phyloP scores from a whole-genome alignment of 2,329 filamentous ascomycete genomes.

The Aaosphaeria arxii region DNA sequence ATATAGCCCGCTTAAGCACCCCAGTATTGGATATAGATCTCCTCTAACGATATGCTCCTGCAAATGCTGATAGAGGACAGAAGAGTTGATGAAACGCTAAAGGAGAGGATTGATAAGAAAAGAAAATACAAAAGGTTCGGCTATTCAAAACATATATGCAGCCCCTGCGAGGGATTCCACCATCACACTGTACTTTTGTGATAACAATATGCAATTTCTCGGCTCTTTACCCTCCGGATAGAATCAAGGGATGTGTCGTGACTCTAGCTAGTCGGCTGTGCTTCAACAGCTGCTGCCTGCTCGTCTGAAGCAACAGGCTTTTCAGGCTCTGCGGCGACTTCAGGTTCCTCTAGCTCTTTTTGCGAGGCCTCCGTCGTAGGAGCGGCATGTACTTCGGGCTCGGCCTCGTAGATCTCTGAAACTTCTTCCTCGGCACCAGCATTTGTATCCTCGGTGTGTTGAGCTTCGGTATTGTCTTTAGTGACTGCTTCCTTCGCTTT shows the following conservation, averaged over 20 bases:
- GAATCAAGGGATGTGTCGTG: too few species aligned
- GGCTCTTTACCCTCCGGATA: too few species aligned
- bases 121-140: neutral
- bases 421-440: neutral
- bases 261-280: neutral
- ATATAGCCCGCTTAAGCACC: too few species aligned
- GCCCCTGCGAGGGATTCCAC: too few species aligned
- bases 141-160: too few species aligned
- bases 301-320: neutral
- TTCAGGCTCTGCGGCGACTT: neutral
- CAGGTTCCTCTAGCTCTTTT: too few species aligned
- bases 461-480: slow-evolving; percentile 20
- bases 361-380: too few species aligned
- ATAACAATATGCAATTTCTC: too few species aligned
- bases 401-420: too few species aligned
- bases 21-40: too few species aligned
- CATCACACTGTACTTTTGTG: too few species aligned
- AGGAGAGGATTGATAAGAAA: neutral
- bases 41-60: slow-evolving; percentile 28
- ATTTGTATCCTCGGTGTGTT: slow-evolving; percentile 2
- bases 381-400: too few species aligned
- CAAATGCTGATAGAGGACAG: slow-evolving; percentile 29
- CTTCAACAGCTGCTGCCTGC: neutral
- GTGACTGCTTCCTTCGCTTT: slow-evolving; percentile 34
- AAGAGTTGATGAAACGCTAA: slow-evolving; percentile 8